Evolutionary conservation across 116 monocot genomes (phyloP).

Genomic region (Phalaenopsis hybrid): DNA sequence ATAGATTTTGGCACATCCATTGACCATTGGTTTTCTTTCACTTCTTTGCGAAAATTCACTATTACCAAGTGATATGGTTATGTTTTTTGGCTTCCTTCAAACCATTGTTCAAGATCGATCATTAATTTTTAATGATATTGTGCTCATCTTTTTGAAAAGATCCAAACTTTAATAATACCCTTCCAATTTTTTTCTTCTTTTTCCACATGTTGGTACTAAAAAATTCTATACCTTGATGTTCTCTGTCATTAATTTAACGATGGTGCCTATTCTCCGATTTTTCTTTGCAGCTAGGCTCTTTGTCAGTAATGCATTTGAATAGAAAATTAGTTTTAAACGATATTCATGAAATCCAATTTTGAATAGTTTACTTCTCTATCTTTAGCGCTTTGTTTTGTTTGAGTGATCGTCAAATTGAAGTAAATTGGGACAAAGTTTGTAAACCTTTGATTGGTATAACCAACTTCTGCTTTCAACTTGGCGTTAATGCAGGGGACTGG

Average conservation of each 20-base stretch:
- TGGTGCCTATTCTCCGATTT: background rate
- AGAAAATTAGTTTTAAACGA: background rate
- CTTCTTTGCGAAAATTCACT: background rate
- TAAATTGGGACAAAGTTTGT: background rate
- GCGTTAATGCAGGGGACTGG: conserved; percentile 25
- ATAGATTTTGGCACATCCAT: no score
- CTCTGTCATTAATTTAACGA: no score
- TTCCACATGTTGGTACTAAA: background rate
- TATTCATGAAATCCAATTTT: conserved; percentile 4
- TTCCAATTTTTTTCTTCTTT: background rate
- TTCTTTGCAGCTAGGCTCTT: background rate
- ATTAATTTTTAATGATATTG: background rate
- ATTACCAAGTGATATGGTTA: background rate
- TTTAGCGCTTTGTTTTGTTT: background rate
- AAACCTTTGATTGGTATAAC: background rate
- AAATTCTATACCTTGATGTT: background rate
- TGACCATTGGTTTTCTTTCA: background rate
- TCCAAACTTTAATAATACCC: background rate
- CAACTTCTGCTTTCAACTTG: background rate
- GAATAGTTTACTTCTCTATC: background rate
- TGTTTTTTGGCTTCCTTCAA: background rate
- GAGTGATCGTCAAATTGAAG: background rate
- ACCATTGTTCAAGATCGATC: background rate
- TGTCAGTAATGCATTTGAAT: background rate
- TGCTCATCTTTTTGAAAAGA: background rate